Base-by-base conservation (phyloP, 2,329 filamentous ascomycete species). In the Botrytis cinerea region DNA sequence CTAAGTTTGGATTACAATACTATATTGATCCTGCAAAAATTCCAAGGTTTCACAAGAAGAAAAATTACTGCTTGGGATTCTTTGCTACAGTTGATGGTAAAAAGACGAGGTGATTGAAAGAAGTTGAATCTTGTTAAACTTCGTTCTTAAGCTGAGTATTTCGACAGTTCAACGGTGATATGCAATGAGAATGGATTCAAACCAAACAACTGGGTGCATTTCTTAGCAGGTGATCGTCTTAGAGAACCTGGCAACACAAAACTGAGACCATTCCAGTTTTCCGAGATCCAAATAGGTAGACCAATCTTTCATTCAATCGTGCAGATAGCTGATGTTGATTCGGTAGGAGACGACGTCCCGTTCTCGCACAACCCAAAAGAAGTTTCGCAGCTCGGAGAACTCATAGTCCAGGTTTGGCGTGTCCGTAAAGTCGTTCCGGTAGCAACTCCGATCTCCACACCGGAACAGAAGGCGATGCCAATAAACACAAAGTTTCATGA, bases 161-260 rank as follows among this genome's bases (percentile, higher is more conserved):
- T 60, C 57, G 35, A 60, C 32, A 71, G 61, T 22, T 72, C 57
- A 32, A 28, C 38, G 1, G 59, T 69, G 4, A 62, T 73, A 4
- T 73, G 64, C 28, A 73, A 70, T 45, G 35, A 73, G 8, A 28
- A 73, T 38, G 72, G 72, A 28, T 73, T 73, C 25, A 70, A 70
- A 40, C 35, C 57, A 10, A 45, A 51, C 16, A 10, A 10, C 4
- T 70, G 64, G 64, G 18, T 6, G 12, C 40, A 70, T 28, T n/a
- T 14, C 4, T 32, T 63, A 6, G 28, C 9, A 9, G 72, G 66
- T 4, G 72, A 73, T 9, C 66, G 67, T 2, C 28, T 70, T 16
- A 62, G 64, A n/a, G 25, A n/a, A n/a, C 9, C 25, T 9, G 28
- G 43, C 7, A 46, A 38, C 20, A n/a, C 25, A 14, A 54, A 54